Evolutionary conservation across 2,329 filamentous ascomycete genomes (phyloP), one percentile per base, ranked within the genome.

Genomic region (Blumeria hordei): DNA sequence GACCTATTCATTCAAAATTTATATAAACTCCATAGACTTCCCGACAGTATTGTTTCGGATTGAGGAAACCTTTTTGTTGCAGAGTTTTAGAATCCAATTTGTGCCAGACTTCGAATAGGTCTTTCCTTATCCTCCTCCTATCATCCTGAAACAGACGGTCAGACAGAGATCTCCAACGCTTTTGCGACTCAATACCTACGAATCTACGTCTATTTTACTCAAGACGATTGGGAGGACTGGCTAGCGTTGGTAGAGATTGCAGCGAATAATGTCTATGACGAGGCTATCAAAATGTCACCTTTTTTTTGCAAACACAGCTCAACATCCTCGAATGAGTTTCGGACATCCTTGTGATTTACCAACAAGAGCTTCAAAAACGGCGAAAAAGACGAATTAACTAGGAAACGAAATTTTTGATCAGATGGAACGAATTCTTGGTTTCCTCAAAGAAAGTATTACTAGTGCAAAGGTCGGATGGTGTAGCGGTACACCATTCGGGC

Each of bases 221-320:
- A 60, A 39, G 55, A 60, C 16, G 50, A 61, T 36, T 61, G 54
- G 55, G 52, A n/a, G 2, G 32, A 56, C 16, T 56, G 39, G 37
- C 53, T 61, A 16, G 54, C 57, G 4, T 14, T 61, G 6, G 56
- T 57, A 2, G 55, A 62, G 47, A 59, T 59, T 34, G 56, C 58
- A 3, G 54, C 54, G 14, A 58, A 59, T 34, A 61, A 58, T 34
- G 28, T 34, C 0, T 32, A 53, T 1, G 54, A 41, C 4, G 50
- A 44, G 11, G 51, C 56, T 34, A 61, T 56, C 7, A 36, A 53
- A 10, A 45, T 60, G 10, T 57, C 58, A 0, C 49, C 55, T 2
- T 60, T 60, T n/a, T 47, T 58, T 55, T 16, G 56, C 54, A 10
- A 61, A 59, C 21, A 54, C 44, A 55, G 18, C 37, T 34, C 52